phyloP scores from a whole-genome alignment of 108 stramenopile species.

The Epithemia pelagica region DNA sequence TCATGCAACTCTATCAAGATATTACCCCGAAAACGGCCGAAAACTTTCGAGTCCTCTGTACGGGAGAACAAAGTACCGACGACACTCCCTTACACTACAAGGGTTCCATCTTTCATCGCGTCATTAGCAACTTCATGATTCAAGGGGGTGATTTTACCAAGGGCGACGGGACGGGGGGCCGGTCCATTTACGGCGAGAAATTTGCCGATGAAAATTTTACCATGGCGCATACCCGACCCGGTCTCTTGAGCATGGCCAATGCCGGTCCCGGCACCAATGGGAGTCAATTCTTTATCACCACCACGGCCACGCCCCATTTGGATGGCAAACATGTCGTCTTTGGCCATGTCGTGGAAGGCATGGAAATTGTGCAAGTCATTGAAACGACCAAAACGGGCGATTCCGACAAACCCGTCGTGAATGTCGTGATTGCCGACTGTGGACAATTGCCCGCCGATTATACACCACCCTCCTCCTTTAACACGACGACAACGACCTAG shows the following conservation, averaged over 20 bases:
- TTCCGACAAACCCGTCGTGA: slow-evolving; percentile 70
- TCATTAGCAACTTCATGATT: slow-evolving; percentile 92
- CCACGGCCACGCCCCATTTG: slow-evolving; percentile 78
- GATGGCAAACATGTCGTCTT: slow-evolving; percentile 99
- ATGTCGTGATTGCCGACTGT: slow-evolving; percentile 89
- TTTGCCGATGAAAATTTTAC: slow-evolving; percentile 88
- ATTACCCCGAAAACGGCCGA: slow-evolving; percentile 94
- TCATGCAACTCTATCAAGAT: slow-evolving; percentile 90
- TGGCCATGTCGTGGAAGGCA: slow-evolving; percentile 95
- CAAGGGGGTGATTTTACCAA: slow-evolving; percentile 75
- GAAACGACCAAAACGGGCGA: slow-evolving; percentile 53
- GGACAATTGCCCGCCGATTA: slow-evolving; percentile 70
- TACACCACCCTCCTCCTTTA: background rate
- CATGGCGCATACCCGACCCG: slow-evolving; percentile 78
- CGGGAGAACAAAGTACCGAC: slow-evolving; percentile 86
- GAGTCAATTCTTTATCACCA: slow-evolving; percentile 93
- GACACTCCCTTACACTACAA: slow-evolving; percentile 90
- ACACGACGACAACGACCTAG: no score
- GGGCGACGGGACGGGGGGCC: slow-evolving; percentile 91
- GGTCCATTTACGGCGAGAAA: slow-evolving; percentile 89
- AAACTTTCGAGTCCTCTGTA: slow-evolving; percentile 93
- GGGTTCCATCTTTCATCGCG: slow-evolving; percentile 88
- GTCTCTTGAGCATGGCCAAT: slow-evolving; percentile 76
- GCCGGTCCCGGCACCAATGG: slow-evolving; percentile 89
- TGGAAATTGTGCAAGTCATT: slow-evolving; percentile 90